Base-by-base conservation (phyloP, 371 early-diverging fungal species). In the Dichotomocladium elegans region DNA sequence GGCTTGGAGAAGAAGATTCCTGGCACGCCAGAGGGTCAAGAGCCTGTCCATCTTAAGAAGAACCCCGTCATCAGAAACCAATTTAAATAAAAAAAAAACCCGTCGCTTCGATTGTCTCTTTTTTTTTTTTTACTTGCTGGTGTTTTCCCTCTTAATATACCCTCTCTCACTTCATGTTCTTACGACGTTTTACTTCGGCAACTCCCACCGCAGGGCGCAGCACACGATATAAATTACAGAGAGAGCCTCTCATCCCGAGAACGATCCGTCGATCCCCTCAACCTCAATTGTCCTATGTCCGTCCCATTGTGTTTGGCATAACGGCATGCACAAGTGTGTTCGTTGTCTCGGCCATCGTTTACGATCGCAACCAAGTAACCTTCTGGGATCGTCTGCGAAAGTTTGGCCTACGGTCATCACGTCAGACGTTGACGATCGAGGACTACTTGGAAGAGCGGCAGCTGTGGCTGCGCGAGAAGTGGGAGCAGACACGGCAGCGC, bases 1-100 rank as follows among this genome's bases (percentile, higher is more conserved):
- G 88, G 88, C 53, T 64, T 90, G 48, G 80, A 84, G 55, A 90
- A 92, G 79, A 78, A 76, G 56, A 87, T 92, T 53, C 89, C 90
- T 53, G 92, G 83, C 28, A 76, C 89, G 27, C 81, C 87, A 28
- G 79, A 82, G 64, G 82, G 77, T 30, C 68, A 78, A 54, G 80
- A 77, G 15, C 88, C 82, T 31, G 70, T 92, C 49, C 88, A 89
- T 57, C 73, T 87, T 47, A 87, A 87, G 71, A 73, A 81, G 68
- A 85, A 84, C 48, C 88, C 88, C 22, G 72, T 87, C 58, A 80
- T 80, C 70, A 79, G 74, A 63, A 40, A 49, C 35, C 64, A 63
- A 24, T 54, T 65, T 47, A 72, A 72, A 61, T 72, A 72, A 61
- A 66, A n/a, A n/a, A n/a, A n/a, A n/a, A n/a, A n/a, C n/a, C n/a